Percentiles rank a stretch among this genome's conserved stretches.
Evolutionary conservation across 352 stramenopile species (phyloP).

Genomic region (Phytophthora ramorum): DNA sequence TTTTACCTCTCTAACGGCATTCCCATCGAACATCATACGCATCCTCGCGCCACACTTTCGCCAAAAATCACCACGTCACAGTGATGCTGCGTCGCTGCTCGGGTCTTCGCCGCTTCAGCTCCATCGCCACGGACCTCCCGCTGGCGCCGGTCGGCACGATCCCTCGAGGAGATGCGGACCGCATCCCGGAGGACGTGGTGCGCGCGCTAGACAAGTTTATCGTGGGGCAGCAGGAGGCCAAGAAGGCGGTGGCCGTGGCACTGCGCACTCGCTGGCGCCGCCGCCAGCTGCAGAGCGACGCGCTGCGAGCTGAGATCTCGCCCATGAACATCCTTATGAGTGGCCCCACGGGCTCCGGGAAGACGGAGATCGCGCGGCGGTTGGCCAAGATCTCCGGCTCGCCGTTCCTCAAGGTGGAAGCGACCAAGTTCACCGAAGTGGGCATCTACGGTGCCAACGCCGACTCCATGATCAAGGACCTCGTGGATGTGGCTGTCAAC

Average conservation of each 20-base stretch:
- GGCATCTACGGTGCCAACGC: conserved; percentile 99
- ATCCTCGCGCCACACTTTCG: conserved; percentile 19
- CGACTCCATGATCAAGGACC: conserved; percentile 98
- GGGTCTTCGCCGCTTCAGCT: conserved; percentile 31
- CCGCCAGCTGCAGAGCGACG: conserved; percentile 92
- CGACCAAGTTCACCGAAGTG: conserved; percentile 99
- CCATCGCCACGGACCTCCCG: conserved; percentile 24
- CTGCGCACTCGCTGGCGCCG: conserved; percentile 98
- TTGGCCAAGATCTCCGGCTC: conserved; percentile 97
- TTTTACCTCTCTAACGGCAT: conserved; percentile 7
- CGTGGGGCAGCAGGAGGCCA: conserved; percentile 96
- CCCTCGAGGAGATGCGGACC: conserved; percentile 35
- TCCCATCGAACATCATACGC: conserved; percentile 2
- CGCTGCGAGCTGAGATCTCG: conserved; percentile 89
- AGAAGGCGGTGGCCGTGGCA: conserved; percentile 98
- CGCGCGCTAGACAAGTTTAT: conserved; percentile 96
- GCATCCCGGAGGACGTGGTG: conserved; percentile 94
- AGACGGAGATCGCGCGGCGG: conserved; percentile 98
- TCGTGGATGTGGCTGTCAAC: conserved; percentile 96
- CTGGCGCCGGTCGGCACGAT: conserved; percentile 8
- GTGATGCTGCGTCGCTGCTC: conserved; percentile 33
- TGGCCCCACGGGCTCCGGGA: conserved; percentile 97
- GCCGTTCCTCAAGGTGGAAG: conserved; percentile 98
- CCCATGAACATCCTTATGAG: conserved; percentile 99
- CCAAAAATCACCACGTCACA: conserved; percentile 8